A percentile compares a stretch with the other conserved stretches of the same genome.
Conservation (phyloP, 352 stramenopile genomes). For the Phytophthora europaea region DNA sequence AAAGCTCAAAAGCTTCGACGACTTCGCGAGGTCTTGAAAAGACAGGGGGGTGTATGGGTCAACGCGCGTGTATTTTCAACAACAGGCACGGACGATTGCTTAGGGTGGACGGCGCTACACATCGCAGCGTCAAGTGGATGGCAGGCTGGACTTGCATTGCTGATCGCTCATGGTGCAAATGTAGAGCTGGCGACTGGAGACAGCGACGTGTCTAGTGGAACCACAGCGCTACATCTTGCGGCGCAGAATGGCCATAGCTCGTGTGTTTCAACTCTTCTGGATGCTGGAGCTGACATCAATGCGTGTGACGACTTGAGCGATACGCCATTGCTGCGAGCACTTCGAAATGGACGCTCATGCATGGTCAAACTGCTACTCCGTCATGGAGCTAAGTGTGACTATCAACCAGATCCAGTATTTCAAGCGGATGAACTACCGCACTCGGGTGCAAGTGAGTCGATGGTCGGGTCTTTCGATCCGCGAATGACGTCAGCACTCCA, state of each 20-base stretch:
- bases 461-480: constrained; percentile 29
- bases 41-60: constrained; percentile 9
- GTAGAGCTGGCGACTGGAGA: constrained; percentile 24
- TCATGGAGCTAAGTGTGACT: constrained; percentile 22
- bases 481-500: constrained; percentile 49
- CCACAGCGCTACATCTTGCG: constrained; percentile 39
- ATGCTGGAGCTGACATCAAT: constrained; percentile 37
- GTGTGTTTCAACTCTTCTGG: constrained; percentile 36
- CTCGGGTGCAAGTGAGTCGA: not conserved
- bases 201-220: not conserved
- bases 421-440: not conserved
- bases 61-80: constrained; percentile 10
- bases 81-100: not conserved
- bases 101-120: constrained; percentile 43
- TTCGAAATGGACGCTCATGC: constrained; percentile 42
- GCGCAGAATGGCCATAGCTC: constrained; percentile 36
- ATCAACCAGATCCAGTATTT: not conserved
- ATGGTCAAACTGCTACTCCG: constrained; percentile 37
- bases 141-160: constrained; percentile 26
- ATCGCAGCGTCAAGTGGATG: constrained; percentile 40
- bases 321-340: constrained; percentile 39
- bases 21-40: constrained; percentile 28
- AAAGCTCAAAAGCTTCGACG: constrained; percentile 15
- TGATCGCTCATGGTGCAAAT: constrained; percentile 41
- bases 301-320: constrained; percentile 22